Evolutionary conservation across 306 rosid genomes (phyloP), one percentile per base, ranked within the genome.

Genomic region (Phaseolus lunatus): DNA sequence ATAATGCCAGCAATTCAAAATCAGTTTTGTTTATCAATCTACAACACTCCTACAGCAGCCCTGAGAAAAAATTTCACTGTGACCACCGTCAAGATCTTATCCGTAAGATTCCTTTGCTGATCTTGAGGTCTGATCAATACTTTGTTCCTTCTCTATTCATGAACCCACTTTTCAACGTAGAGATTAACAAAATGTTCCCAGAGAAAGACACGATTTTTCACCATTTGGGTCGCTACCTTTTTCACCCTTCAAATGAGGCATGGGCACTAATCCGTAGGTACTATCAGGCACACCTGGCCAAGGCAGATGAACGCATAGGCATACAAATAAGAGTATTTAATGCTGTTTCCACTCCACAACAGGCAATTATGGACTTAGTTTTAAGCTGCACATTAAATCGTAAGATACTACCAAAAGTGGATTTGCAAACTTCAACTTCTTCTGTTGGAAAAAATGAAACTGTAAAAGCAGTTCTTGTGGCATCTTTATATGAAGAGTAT

Each of bases 111-210:
- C 84, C 84, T 1, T 54, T 88, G 77, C 63, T 90, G 80, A 73
- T 88, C 37, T 20, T 88, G 65, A 70, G 33, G 16, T 48, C 95
- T 31, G 92, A 85, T 75, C 84, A 90, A 70, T 90, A 86, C 65
- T 86, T 86, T 70, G 78, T 83, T 13, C 95, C 95, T 19, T 86
- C 92, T 45, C 70, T 90, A 16, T 88, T 86, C 82, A 81, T 90
- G 86, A 83, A 75, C 37, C 90, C 90, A 44, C 49, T 83, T 70
- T 88, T 90, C 11, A 83, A 73, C 80, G 27, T 1, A 26, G 80
- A 83, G 13, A 18, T 78, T 5, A 43, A n/a, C 50, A 67, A 59
- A 49, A 78, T 83, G 81, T 83, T 83, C 62, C 83, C 74, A 1
- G 57, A 68, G 44, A 83, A 68, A 9, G 80, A 80, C 48, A 50